Conservation (phyloP, 768 basidiomycete species). For the Pleurotus sapidus region DNA sequence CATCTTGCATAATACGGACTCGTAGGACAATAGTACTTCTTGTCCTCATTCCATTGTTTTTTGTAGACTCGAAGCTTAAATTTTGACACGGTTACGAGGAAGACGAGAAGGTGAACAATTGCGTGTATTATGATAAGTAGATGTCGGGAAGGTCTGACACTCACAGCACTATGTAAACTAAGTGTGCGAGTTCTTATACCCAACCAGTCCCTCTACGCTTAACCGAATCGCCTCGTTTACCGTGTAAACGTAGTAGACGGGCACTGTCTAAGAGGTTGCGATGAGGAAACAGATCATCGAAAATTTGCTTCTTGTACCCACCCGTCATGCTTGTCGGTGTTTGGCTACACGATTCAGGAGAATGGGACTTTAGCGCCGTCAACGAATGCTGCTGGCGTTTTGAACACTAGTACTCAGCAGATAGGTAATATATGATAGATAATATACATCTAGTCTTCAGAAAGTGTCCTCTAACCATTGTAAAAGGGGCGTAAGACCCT, state of each 20-base stretch:
- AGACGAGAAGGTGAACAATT: too few relatives aligned
- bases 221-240: slow-evolving; percentile 19
- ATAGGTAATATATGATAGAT: neutral
- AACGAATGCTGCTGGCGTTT: too few relatives aligned
- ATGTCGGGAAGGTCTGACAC: slow-evolving; percentile 30
- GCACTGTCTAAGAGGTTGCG: slow-evolving; percentile 20
- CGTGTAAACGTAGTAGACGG: slow-evolving; percentile 11
- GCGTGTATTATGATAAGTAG: neutral
- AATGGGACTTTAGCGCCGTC: neutral
- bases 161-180: slow-evolving; percentile 13
- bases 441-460: neutral
- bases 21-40: too few relatives aligned
- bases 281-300: neutral
- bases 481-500: neutral
- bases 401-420: too few relatives aligned
- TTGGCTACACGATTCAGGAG: neutral
- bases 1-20: too few relatives aligned
- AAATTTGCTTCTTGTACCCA: neutral
- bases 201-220: slow-evolving; percentile 14
- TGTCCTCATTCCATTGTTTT: too few relatives aligned
- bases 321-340: neutral
- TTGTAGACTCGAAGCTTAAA: too few relatives aligned
- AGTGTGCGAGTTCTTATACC: slow-evolving; percentile 16
- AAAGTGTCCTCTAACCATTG: slow-evolving; percentile 1
- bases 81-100: too few relatives aligned